phyloP scores from a whole-genome alignment of 208 protist species.

The Acanthamoeba healyi region DNA sequence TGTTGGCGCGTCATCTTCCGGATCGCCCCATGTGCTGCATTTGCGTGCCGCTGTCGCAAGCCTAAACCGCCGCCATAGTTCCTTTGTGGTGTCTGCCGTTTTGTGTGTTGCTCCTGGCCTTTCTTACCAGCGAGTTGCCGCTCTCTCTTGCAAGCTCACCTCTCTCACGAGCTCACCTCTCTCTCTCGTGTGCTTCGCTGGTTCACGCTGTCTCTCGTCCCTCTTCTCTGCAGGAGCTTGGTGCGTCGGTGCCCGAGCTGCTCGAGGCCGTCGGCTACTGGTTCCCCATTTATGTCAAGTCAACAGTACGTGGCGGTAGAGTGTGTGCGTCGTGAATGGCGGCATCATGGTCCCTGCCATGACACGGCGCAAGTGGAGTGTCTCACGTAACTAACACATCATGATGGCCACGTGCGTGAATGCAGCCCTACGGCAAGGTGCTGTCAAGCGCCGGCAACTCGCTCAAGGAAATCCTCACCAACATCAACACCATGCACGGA shows the following conservation, averaged over 20 bases:
- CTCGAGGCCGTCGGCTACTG: slow-evolving; percentile 65
- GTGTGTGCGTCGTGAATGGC: too few relatives aligned
- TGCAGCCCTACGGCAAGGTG: slow-evolving; percentile 67
- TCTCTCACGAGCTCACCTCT: neutral
- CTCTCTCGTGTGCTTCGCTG: neutral
- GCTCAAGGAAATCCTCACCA: slow-evolving; percentile 65
- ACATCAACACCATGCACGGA: slow-evolving; percentile 77
- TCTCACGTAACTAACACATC: too few relatives aligned
- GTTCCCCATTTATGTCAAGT: slow-evolving; percentile 57
- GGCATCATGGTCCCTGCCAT: too few relatives aligned
- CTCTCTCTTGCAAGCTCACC: neutral
- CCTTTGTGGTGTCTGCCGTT: too few relatives aligned
- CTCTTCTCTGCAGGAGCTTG: neutral
- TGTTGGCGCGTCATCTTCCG: too few relatives aligned
- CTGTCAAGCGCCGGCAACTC: slow-evolving; percentile 55
- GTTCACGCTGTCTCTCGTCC: neutral
- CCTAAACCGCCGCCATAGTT: too few relatives aligned
- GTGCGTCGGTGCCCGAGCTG: neutral
- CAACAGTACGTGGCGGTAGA: slow-evolving; percentile 24
- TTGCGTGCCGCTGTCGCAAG: too few relatives aligned
- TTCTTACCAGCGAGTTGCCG: neutral
- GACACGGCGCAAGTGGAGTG: too few relatives aligned
- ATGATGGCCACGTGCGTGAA: neutral
- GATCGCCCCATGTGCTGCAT: too few relatives aligned
- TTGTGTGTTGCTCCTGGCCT: neutral